Evolutionary conservation across 768 basidiomycete genomes (phyloP).

Genomic region (Scleroderma citrinum): DNA sequence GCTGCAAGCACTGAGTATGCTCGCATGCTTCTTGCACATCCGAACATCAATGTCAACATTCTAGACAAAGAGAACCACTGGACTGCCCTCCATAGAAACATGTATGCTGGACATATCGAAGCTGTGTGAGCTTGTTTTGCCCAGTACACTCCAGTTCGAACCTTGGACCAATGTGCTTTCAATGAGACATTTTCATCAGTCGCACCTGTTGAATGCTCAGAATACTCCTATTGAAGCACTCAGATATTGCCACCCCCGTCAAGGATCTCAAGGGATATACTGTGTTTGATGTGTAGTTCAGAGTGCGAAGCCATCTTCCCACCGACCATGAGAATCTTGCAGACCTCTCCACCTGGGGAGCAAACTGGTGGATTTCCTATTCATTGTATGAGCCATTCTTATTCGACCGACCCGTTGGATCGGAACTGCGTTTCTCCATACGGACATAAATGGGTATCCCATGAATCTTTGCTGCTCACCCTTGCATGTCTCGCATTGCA

Average conservation of each 20-base stretch:
- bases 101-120: constrained; percentile 74
- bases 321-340: constrained; percentile 27
- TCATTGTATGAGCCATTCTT: no score
- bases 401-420: no score
- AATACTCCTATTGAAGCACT: constrained; percentile 65
- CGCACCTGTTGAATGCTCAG: constrained; percentile 38
- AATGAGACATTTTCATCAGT: not conserved
- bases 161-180: no score
- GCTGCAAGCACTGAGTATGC: constrained; percentile 68
- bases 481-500: constrained; percentile 17
- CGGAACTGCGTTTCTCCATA: no score
- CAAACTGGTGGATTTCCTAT: constrained; percentile 51
- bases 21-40: constrained; percentile 67
- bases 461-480: not conserved
- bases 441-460: no score
- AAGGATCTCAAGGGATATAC: constrained; percentile 90
- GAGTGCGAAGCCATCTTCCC: constrained; percentile 55
- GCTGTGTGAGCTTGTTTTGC: constrained; percentile 46
- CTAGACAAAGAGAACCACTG: constrained; percentile 82
- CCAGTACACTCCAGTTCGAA: no score
- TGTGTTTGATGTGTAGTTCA: constrained; percentile 80
- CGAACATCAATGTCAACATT: constrained; percentile 72
- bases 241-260: constrained; percentile 63
- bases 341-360: constrained; percentile 86
- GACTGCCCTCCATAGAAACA: constrained; percentile 84